Evolutionary conservation across 176 grass and related monocot genomes (phyloP).

Genomic region (Bolboschoenus planiculmis): DNA sequence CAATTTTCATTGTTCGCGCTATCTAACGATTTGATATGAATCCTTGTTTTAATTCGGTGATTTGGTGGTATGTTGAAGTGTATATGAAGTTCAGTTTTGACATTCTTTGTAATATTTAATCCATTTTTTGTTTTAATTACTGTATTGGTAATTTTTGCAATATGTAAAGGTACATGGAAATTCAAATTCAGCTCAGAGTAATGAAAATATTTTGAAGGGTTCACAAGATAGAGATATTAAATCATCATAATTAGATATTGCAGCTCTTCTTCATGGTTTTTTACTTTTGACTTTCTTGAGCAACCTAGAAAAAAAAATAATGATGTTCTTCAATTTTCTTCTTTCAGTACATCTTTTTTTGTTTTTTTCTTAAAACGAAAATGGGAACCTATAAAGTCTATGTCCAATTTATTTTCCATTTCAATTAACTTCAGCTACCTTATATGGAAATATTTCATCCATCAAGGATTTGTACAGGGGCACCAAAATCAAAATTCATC

Average conservation of each 20-base stretch:
- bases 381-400: neutral
- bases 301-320: neutral
- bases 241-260: neutral
- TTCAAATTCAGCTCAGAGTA: neutral
- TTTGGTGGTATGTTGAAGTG: neutral
- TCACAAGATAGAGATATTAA: neutral
- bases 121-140: neutral
- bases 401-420: neutral
- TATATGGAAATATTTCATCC: neutral
- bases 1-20: neutral
- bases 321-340: neutral
- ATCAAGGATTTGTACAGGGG: neutral
- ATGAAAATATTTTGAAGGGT: neutral
- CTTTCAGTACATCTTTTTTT: neutral
- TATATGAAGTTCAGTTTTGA: neutral
- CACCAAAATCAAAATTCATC: neutral
- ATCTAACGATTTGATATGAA: neutral
- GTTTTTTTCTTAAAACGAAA: neutral
- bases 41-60: neutral
- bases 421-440: neutral
- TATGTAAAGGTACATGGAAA: neutral
- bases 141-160: neutral
- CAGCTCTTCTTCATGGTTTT: neutral
- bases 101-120: neutral
- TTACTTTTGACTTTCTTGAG: neutral